These are phyloP conservation scores for Mrakiaceae sp. DNA, from an alignment of 1,284 basidiomycete species.

Conservation along the genomic window DNA sequence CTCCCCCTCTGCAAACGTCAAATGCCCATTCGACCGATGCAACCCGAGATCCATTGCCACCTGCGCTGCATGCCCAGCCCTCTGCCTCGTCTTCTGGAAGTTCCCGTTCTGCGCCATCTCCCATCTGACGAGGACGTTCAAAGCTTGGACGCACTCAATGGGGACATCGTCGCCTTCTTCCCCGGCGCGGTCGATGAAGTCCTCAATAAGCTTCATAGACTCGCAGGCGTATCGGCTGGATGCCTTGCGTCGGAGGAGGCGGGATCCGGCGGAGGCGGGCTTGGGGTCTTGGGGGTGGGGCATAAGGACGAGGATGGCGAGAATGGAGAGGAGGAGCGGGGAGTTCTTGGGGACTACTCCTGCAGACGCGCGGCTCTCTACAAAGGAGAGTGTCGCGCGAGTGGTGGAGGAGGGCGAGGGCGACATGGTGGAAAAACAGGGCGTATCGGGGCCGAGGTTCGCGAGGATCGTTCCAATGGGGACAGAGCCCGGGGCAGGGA, in stretches of 20 bases:
- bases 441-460: neutral
- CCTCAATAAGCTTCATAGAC: constrained; percentile 16
- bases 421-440: constrained; percentile 23
- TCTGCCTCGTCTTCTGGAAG: constrained; percentile 20
- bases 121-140: constrained; percentile 32
- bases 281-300: constrained; percentile 31
- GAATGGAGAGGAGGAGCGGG: constrained; percentile 34
- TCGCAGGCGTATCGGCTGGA: constrained; percentile 16
- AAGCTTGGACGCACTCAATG: constrained; percentile 31
- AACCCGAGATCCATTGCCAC: constrained; percentile 33
- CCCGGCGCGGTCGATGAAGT: constrained; percentile 19
- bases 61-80: constrained; percentile 26
- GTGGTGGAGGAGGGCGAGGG: constrained; percentile 22
- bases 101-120: constrained; percentile 32
- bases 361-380: neutral
- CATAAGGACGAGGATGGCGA: constrained; percentile 32
- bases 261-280: constrained; percentile 27
- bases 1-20: constrained; percentile 20
- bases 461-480: neutral
- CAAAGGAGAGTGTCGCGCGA: neutral
- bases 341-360: constrained; percentile 19
- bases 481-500: constrained; percentile 26
- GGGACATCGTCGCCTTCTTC: constrained; percentile 18
- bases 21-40: constrained; percentile 20
- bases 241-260: constrained; percentile 24